phyloP scores from a whole-genome alignment of 352 stramenopile genomes.

The Globisporangium splendens region DNA sequence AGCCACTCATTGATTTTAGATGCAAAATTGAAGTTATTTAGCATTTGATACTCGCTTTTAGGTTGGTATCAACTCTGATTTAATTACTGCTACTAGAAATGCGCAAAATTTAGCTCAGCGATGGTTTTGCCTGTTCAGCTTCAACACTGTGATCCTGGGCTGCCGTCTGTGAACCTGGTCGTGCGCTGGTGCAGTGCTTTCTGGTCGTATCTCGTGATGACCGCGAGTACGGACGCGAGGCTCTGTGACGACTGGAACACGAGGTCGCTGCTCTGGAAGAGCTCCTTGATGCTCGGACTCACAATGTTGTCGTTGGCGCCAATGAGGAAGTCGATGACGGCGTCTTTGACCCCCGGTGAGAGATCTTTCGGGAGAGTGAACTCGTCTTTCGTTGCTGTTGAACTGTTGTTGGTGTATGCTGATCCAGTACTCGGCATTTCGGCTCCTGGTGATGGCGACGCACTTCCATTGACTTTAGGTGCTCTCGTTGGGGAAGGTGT shows the following conservation, averaged over 20 bases:
- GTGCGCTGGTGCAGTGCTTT: constrained; percentile 4
- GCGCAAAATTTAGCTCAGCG: too few relatives aligned
- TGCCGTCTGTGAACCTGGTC: constrained; percentile 2
- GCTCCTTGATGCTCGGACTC: background rate
- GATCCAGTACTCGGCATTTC: too few relatives aligned
- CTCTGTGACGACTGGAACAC: constrained; percentile 7
- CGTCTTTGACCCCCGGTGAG: background rate
- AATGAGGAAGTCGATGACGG: constrained; percentile 3
- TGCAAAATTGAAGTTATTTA: background rate
- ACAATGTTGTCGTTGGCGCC: constrained; percentile 1
- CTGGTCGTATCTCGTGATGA: constrained; percentile 5
- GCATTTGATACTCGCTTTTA: too few relatives aligned
- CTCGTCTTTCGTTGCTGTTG: background rate
- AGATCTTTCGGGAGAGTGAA: constrained; percentile 1
- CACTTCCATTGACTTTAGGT: too few relatives aligned
- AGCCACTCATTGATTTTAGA: too few relatives aligned
- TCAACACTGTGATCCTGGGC: too few relatives aligned
- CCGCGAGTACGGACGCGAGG: background rate
- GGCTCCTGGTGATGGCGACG: too few relatives aligned
- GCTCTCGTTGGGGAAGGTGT: too few relatives aligned
- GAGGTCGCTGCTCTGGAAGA: background rate
- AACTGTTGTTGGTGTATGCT: too few relatives aligned
- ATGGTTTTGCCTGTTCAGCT: too few relatives aligned
- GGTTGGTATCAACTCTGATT: too few relatives aligned
- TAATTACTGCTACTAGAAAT: too few relatives aligned